These are phyloP conservation scores for Amanita jacksonii DNA, from an alignment of 768 basidiomycete species.

Conservation along the genomic window DNA sequence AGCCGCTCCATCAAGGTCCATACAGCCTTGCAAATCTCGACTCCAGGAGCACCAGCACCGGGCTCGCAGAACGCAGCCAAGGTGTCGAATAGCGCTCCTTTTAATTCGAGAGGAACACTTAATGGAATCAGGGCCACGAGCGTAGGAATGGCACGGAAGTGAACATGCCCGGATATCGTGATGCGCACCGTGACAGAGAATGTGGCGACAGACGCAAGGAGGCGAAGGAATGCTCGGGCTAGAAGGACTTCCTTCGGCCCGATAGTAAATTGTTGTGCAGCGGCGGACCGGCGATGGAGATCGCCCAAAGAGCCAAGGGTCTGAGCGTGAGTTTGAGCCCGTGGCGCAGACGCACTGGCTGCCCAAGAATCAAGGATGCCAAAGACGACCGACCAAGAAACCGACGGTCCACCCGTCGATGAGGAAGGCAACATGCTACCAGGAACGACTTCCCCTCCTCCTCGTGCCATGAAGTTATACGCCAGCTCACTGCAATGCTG, in stretches of 20 bases:
- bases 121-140: constrained; percentile 71
- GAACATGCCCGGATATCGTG: constrained; percentile 64
- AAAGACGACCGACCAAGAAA: constrained; percentile 78
- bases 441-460: constrained; percentile 59
- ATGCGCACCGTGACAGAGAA: constrained; percentile 71
- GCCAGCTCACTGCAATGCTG: constrained; percentile 79
- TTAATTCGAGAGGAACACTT: constrained; percentile 81
- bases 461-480: constrained; percentile 80
- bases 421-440: constrained; percentile 47
- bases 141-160: constrained; percentile 76
- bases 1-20: constrained; percentile 81
- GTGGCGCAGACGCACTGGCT: constrained; percentile 36
- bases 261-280: constrained; percentile 44
- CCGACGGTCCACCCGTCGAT: constrained; percentile 41
- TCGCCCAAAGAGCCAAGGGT: constrained; percentile 23
- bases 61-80: constrained; percentile 78
- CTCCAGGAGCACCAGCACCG: constrained; percentile 61
- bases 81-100: constrained; percentile 76
- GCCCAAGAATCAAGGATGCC: constrained; percentile 69
- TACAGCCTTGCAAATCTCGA: constrained; percentile 73
- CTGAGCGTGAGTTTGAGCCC: constrained; percentile 35
- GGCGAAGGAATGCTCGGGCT: constrained; percentile 71
- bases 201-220: constrained; percentile 67
- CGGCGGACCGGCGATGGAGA: constrained; percentile 25
- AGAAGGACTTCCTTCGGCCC: constrained; percentile 67